These are phyloP conservation scores for Termitomyces eurrhizus DNA, from an alignment of 768 basidiomycete genomes.

Conservation along the genomic window DNA sequence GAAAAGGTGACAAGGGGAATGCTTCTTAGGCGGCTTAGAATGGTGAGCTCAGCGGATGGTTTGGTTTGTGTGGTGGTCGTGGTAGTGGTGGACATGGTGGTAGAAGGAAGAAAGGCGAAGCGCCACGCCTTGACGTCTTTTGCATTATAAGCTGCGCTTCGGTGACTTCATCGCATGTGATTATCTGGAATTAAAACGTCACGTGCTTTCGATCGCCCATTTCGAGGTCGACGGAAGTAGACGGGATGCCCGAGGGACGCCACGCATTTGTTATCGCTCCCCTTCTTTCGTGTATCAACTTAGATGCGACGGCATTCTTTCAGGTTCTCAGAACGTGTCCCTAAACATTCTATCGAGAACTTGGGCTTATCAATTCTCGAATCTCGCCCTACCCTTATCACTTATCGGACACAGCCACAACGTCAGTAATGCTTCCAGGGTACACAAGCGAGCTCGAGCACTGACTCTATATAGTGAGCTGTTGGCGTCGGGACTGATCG, in stretches of 20 bases:
- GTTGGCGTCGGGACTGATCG: background rate
- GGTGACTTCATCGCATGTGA: slow-evolving; percentile 11
- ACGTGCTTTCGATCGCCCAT: background rate
- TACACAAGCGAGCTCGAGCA: background rate
- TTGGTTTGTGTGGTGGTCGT: slow-evolving; percentile 23
- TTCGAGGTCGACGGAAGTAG: background rate
- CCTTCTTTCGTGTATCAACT: background rate
- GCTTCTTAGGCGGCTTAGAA: slow-evolving; percentile 58
- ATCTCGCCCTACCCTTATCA: background rate
- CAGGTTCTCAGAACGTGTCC: background rate
- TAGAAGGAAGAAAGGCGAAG: slow-evolving; percentile 14
- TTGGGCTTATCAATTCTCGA: background rate
- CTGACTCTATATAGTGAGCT: background rate
- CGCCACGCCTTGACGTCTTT: slow-evolving; percentile 8
- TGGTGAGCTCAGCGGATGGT: slow-evolving; percentile 52
- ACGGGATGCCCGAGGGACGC: background rate
- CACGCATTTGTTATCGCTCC: background rate
- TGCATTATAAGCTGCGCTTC: slow-evolving; percentile 4
- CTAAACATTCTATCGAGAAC: background rate
- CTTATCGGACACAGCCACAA: background rate
- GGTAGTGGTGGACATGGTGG: slow-evolving; percentile 18
- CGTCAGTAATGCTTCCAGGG: background rate
- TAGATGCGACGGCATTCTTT: background rate
- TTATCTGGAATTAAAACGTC: background rate
- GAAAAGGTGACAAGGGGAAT: slow-evolving; percentile 73